Percentiles rank a stretch among this genome's conserved stretches.
Evolutionary conservation across 2,329 filamentous ascomycete genomes (phyloP).

Genomic region (Pseudogymnoascus sp.): DNA sequence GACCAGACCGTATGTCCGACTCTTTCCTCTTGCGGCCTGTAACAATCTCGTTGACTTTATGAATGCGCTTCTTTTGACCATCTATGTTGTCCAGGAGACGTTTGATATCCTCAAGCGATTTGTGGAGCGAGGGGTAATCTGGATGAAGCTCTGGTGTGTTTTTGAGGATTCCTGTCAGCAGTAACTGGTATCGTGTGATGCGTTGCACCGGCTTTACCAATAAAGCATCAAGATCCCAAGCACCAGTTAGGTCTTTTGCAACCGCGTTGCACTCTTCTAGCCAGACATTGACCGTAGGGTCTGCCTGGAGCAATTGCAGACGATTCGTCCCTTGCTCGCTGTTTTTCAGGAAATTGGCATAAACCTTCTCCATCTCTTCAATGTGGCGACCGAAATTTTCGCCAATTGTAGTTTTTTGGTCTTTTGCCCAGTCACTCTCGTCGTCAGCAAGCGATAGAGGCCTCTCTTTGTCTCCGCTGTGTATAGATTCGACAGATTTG

Average conservation of each 20-base stretch:
- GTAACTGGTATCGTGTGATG: conserved; percentile 84
- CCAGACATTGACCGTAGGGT: conserved; percentile 69
- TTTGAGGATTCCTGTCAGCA: conserved; percentile 73
- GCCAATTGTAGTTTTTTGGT: conserved; percentile 26
- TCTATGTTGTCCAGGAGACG: conserved; percentile 77
- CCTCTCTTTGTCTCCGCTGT: conserved; percentile 18
- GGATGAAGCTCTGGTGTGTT: conserved; percentile 78
- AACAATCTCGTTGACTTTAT: conserved; percentile 85
- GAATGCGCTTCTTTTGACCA: conserved; percentile 89
- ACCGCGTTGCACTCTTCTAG: conserved; percentile 87
- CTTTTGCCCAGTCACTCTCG: conserved; percentile 16
- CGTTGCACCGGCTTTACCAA: conserved; percentile 95
- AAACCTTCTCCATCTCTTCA: conserved; percentile 52
- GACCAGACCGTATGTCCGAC: conserved; percentile 74
- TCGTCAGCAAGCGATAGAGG: background rate
- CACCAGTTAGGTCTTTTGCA: conserved; percentile 83
- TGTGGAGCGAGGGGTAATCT: conserved; percentile 59
- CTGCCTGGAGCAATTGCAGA: conserved; percentile 55
- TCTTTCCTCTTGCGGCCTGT: conserved; percentile 74
- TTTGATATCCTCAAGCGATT: conserved; percentile 45
- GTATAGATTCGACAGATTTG: conserved; percentile 10
- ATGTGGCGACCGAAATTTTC: conserved; percentile 38
- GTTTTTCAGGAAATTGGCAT: conserved; percentile 57
- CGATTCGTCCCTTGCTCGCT: conserved; percentile 56
- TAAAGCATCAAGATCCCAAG: conserved; percentile 94